Evolutionary conservation across 2,329 filamentous ascomycete genomes (phyloP).

Genomic region (Metarhizium sp.): DNA sequence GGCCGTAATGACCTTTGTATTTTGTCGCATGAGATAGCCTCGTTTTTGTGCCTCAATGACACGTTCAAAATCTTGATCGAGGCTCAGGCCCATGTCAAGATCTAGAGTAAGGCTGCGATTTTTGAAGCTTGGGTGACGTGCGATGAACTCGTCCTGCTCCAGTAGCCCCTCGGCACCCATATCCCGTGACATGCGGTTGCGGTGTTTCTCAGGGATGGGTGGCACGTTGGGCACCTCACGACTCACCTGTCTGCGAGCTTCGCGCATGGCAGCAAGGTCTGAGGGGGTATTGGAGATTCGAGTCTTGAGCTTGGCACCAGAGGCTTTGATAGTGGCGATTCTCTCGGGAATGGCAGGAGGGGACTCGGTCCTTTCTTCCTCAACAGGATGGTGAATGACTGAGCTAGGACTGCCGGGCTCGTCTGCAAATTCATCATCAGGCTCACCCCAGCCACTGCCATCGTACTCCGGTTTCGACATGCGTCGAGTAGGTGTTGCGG

Average conservation of each 20-base stretch:
- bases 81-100: slow-evolving; percentile 73
- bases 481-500: slow-evolving; percentile 38
- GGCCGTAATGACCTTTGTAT: slow-evolving; percentile 94
- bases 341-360: slow-evolving; percentile 68
- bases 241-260: slow-evolving; percentile 76
- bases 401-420: slow-evolving; percentile 76
- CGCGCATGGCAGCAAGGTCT: slow-evolving; percentile 76
- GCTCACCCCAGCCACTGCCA: slow-evolving; percentile 51
- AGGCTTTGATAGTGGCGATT: slow-evolving; percentile 80
- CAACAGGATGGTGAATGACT: slow-evolving; percentile 70
- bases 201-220: slow-evolving; percentile 51
- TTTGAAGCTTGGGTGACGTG: slow-evolving; percentile 65
- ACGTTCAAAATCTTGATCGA: slow-evolving; percentile 88
- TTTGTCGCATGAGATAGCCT: slow-evolving; percentile 97
- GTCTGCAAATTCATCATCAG: slow-evolving; percentile 39
- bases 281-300: slow-evolving; percentile 79
- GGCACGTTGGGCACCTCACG: slow-evolving; percentile 55
- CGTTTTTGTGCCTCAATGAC: slow-evolving; percentile 98
- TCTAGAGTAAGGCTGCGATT: slow-evolving; percentile 75
- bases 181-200: slow-evolving; percentile 43
- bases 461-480: slow-evolving; percentile 55
- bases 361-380: slow-evolving; percentile 37
- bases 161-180: slow-evolving; percentile 28
- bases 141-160: slow-evolving; percentile 34
- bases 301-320: slow-evolving; percentile 80